phyloP scores from a whole-genome alignment of 805 yeast species.

The Ogataea ganodermae region DNA sequence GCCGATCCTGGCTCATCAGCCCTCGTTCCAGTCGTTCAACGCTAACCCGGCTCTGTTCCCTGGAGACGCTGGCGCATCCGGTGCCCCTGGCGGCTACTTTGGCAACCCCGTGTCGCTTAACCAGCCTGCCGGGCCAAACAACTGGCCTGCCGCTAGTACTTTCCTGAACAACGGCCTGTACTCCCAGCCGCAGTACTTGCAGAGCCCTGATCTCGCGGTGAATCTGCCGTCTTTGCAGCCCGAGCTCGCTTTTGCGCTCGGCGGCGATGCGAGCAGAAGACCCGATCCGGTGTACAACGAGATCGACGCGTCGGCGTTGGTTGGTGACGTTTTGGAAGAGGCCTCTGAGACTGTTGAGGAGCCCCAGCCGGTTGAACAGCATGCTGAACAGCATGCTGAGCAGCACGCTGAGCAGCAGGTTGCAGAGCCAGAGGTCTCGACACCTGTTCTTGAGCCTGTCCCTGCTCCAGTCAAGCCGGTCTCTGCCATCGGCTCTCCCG shows the following conservation, averaged over 20 bases:
- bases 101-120: conserved; percentile 6
- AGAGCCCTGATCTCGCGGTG: conserved; percentile 9
- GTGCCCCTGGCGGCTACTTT: conserved; percentile 10
- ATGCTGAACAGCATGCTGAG: no score
- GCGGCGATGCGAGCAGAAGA: background rate
- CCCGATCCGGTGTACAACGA: background rate
- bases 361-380: no score
- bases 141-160: conserved; percentile 14
- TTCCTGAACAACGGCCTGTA: conserved; percentile 15
- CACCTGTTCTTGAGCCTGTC: no score
- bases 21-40: conserved; percentile 18
- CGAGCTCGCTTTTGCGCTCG: conserved; percentile 10
- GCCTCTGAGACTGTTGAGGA: background rate
- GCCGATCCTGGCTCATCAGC: conserved; percentile 13
- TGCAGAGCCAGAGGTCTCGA: background rate
- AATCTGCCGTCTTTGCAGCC: conserved; percentile 11
- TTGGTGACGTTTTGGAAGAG: conserved; percentile 2
- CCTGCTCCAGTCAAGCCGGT: background rate
- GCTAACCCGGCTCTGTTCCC: conserved; percentile 20
- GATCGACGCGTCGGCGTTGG: conserved; percentile 6
- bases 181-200: conserved; percentile 34
- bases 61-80: conserved; percentile 2
- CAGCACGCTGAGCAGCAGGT: background rate
- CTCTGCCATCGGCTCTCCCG: background rate
- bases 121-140: conserved; percentile 1